Percentiles rank a stretch among this genome's conserved stretches.
Conservation (phyloP, 192 early-diverging fungal species). For the Coemansia sp. region DNA sequence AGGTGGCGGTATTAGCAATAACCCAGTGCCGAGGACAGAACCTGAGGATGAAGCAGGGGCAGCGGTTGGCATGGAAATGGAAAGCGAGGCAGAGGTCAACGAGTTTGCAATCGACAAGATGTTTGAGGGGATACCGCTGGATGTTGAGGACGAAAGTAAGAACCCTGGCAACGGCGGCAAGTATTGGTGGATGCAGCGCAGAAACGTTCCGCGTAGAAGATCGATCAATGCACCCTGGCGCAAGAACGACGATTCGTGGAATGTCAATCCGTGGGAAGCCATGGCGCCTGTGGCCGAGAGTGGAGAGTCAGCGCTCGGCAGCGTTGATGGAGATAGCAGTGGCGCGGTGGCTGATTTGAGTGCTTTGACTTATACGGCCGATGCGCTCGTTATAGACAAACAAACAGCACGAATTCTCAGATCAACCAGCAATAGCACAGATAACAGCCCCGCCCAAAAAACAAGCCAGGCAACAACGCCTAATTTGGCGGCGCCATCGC, state of each 20-base stretch:
- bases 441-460: neutral
- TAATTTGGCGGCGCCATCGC: conserved; percentile 3
- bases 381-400: conserved; percentile 30
- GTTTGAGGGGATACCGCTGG: conserved; percentile 43
- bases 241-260: conserved; percentile 56
- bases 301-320: neutral
- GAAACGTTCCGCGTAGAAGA: conserved; percentile 45
- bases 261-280: conserved; percentile 50
- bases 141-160: conserved; percentile 14
- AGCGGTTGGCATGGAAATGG: conserved; percentile 39
- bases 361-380: conserved; percentile 38
- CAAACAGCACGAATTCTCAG: conserved; percentile 19
- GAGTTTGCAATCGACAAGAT: conserved; percentile 56
- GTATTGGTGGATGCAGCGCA: conserved; percentile 54
- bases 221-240: conserved; percentile 53
- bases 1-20: neutral
- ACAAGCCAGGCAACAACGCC: conserved; percentile 1
- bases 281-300: neutral
- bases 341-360: conserved; percentile 8
- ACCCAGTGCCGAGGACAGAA: conserved; percentile 7
- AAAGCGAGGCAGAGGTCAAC: conserved; percentile 57
- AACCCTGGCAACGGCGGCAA: conserved; percentile 17
- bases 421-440: conserved; percentile 1
- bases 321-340: neutral
- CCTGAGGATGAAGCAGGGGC: conserved; percentile 36